Evolutionary conservation across 116 monocot species (phyloP).

Genomic region (Iris pallida): DNA sequence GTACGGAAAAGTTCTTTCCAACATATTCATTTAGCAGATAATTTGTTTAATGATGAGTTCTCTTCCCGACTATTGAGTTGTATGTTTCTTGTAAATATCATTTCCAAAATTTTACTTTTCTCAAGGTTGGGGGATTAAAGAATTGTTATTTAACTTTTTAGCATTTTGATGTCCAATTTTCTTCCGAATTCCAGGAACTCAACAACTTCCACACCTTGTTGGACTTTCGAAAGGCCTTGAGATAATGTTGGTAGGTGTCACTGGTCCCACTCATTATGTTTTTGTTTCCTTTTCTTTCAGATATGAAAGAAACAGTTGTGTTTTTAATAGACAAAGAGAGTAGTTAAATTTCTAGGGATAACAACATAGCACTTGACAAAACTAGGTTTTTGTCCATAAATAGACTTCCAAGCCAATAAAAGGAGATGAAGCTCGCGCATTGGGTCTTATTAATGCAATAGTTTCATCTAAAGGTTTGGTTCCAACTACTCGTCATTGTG

Average conservation of each 20-base stretch:
- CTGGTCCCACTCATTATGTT: background rate
- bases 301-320: no score
- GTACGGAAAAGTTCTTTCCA: no score
- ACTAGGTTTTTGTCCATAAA: background rate
- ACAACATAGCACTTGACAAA: background rate
- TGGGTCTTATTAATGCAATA: slow-evolving; percentile 83
- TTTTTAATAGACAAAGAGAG: no score
- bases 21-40: no score
- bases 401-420: slow-evolving; percentile 82
- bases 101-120: no score
- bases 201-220: slow-evolving; percentile 88
- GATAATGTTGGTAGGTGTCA: slow-evolving; percentile 70
- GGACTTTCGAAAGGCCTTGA: slow-evolving; percentile 91
- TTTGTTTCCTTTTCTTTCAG: background rate
- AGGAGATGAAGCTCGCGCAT: slow-evolving; percentile 63
- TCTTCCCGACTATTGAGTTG: no score
- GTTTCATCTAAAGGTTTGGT: slow-evolving; percentile 62
- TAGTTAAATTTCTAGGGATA: background rate
- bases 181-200: slow-evolving; percentile 54
- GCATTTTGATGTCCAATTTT: background rate
- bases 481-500: slow-evolving; percentile 62
- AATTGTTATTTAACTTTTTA: no score
- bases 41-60: no score
- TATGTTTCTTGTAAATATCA: no score
- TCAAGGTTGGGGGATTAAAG: no score